phyloP scores from a whole-genome alignment of 495 filamentous ascomycete genomes.

The Xylaria curta region DNA sequence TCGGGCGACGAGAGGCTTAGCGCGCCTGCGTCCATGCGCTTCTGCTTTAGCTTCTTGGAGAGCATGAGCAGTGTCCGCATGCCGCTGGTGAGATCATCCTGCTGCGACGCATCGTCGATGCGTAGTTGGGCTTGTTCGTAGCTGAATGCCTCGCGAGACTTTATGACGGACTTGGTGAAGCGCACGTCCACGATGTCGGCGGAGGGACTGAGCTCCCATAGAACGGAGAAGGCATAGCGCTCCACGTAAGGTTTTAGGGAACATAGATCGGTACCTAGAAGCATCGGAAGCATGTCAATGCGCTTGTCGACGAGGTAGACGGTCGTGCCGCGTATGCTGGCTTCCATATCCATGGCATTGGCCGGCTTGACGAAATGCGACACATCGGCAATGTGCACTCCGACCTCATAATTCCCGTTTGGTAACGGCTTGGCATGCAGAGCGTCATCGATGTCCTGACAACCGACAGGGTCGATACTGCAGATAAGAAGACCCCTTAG shows the following conservation, averaged over 20 bases:
- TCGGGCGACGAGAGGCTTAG: constrained; percentile 94
- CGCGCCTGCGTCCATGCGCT: constrained; percentile 94
- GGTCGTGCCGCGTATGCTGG: constrained; percentile 90
- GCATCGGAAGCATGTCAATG: constrained; percentile 97
- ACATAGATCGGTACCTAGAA: constrained; percentile 94
- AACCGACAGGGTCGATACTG: constrained; percentile 95
- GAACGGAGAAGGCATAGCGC: constrained; percentile 91
- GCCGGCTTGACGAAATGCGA: constrained; percentile 98
- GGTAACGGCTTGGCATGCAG: constrained; percentile 84
- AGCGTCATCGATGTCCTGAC: constrained; percentile 98
- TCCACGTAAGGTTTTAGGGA: constrained; percentile 98
- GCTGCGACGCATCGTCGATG: constrained; percentile 84
- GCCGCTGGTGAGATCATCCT: constrained; percentile 86
- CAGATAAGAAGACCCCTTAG: constrained; percentile 86
- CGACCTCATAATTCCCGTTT: constrained; percentile 95
- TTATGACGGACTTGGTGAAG: constrained; percentile 97
- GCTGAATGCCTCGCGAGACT: constrained; percentile 96
- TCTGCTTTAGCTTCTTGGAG: constrained; percentile 92
- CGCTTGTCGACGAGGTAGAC: constrained; percentile 98
- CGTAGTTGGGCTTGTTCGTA: constrained; percentile 94
- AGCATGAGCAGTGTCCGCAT: constrained; percentile 88
- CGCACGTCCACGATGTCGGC: constrained; percentile 81
- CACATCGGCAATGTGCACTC: constrained; percentile 98
- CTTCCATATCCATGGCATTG: constrained; percentile 96
- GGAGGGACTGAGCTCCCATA: constrained; percentile 89